These are phyloP conservation scores for Trichaptum fuscoviolaceum DNA, from an alignment of 768 basidiomycete species.

Conservation along the genomic window DNA sequence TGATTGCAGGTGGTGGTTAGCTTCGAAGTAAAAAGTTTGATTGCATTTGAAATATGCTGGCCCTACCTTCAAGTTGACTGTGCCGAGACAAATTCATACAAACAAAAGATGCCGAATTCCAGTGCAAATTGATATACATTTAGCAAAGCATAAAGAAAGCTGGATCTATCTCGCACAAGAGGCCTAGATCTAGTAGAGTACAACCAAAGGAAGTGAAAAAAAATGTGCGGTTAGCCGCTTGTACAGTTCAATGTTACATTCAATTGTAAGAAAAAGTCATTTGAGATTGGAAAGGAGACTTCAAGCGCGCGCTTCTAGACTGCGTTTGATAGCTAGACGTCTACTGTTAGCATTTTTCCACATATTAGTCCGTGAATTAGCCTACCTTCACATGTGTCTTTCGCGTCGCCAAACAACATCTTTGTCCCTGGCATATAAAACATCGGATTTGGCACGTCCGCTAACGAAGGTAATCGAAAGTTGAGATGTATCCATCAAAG, in stretches of 20 bases:
- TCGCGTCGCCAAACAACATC: conserved; percentile 92
- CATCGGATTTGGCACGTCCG: conserved; percentile 63
- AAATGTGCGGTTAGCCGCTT: neutral
- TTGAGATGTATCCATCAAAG: neutral
- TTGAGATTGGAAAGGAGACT: neutral
- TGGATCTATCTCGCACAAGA: neutral
- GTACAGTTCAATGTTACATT: neutral
- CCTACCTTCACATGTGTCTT: conserved; percentile 82
- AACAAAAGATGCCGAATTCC: neutral
- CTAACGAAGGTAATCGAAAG: no score
- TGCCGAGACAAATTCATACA: neutral
- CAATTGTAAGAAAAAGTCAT: no score
- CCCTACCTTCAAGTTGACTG: no score
- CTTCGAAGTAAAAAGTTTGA: no score
- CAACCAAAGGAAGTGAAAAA: neutral
- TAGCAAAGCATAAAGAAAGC: neutral
- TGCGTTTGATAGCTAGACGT: conserved; percentile 1
- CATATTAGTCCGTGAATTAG: neutral
- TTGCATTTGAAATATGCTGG: no score
- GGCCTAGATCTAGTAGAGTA: neutral
- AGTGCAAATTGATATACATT: neutral
- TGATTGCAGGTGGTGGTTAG: no score
- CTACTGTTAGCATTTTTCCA: neutral
- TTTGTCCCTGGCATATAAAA: conserved; percentile 88
- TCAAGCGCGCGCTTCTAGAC: neutral